Evolutionary conservation across 257 asterid genomes (phyloP).

Genomic region (Apocynum venetum): DNA sequence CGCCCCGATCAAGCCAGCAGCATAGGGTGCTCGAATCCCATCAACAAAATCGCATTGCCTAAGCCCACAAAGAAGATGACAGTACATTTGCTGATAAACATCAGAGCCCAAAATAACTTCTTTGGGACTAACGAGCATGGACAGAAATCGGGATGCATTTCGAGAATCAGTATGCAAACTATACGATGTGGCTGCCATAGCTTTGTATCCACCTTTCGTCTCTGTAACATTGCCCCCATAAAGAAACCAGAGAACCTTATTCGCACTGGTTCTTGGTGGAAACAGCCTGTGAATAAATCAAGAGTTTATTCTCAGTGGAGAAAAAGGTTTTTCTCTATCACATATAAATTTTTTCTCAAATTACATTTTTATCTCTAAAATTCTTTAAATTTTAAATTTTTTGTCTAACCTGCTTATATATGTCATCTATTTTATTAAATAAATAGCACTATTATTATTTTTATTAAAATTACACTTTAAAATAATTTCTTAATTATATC

Average conservation of each 20-base stretch:
- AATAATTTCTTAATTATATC: no score
- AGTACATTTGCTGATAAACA: slow-evolving; percentile 17
- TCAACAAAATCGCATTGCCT: slow-evolving; percentile 6
- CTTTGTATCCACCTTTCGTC: slow-evolving; percentile 20
- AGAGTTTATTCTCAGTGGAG: no score
- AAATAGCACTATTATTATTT: no score
- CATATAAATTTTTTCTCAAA: no score
- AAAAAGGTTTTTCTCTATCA: no score
- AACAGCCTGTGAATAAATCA: slow-evolving; percentile 10
- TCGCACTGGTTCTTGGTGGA: slow-evolving; percentile 1
- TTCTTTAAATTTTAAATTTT: no score
- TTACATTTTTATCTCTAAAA: no score
- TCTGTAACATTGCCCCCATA: slow-evolving; percentile 17
- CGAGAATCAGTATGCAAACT: neutral
- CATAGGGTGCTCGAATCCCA: slow-evolving; percentile 23
- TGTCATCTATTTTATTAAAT: no score
- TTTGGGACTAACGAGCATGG: slow-evolving; percentile 17
- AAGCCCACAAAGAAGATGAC: slow-evolving; percentile 24
- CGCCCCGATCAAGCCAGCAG: slow-evolving; percentile 20
- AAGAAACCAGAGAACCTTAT: slow-evolving; percentile 15
- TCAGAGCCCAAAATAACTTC: slow-evolving; percentile 21
- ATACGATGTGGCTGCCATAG: slow-evolving; percentile 21
- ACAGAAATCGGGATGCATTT: neutral
- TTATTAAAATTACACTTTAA: no score
- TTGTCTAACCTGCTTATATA: no score